phyloP scores from a whole-genome alignment of 805 yeast genomes.

The Yamadazyma insecticola region DNA sequence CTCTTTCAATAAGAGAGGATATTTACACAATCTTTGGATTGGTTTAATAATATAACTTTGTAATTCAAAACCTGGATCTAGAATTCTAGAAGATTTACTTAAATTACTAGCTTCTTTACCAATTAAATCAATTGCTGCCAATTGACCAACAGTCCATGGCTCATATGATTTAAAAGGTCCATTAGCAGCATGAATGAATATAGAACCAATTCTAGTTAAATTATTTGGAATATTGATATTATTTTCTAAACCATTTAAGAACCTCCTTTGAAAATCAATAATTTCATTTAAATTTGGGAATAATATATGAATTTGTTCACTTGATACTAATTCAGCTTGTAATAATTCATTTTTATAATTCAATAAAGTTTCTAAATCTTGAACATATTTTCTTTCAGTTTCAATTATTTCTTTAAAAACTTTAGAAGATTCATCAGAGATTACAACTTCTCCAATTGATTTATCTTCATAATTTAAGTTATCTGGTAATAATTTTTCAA shows the following conservation, averaged over 20 bases:
- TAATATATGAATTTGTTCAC: conserved; percentile 73
- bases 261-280: conserved; percentile 88
- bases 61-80: conserved; percentile 83
- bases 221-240: conserved; percentile 70
- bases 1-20: conserved; percentile 79
- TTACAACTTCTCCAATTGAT: conserved; percentile 20
- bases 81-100: conserved; percentile 48
- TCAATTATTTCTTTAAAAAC: conserved; percentile 81
- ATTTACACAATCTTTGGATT: conserved; percentile 92
- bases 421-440: conserved; percentile 60
- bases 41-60: conserved; percentile 91
- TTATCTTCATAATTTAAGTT: conserved; percentile 18
- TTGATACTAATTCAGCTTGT: conserved; percentile 61
- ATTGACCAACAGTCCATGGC: conserved; percentile 91
- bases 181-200: conserved; percentile 75
- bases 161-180: conserved; percentile 85
- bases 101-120: conserved; percentile 57
- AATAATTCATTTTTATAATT: conserved; percentile 65
- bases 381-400: conserved; percentile 90
- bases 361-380: conserved; percentile 75
- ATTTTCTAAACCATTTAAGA: conserved; percentile 83
- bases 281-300: conserved; percentile 83
- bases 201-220: conserved; percentile 82
- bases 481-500: conserved; percentile 47
- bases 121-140: conserved; percentile 79